Base-by-base conservation (phyloP, 148 eudicot genomes). In the Linanthus parryae region DNA sequence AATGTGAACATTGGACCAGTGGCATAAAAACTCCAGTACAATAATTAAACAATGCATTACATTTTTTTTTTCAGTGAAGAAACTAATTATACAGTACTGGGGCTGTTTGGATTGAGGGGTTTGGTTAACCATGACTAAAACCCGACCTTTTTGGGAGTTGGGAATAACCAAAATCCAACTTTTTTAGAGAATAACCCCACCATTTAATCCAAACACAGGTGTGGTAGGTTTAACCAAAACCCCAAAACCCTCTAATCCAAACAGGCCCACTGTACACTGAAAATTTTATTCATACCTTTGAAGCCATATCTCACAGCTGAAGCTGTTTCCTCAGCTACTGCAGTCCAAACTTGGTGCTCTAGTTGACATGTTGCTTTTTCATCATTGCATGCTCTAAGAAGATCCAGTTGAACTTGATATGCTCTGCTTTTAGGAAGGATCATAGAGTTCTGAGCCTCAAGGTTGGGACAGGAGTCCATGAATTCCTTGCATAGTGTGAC, bases 301-400 rank as follows among this genome's bases (percentile, higher is more conserved):
- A 92, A 88, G 24, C 91, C 99, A 58, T 92, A 88, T 78, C 91
- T 75, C 39, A 92, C 99, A 44, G 99, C 95, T 46, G 85, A 75
- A 69, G 99, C 95, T 4, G 99, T 92, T 72, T 92, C 99, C 49
- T 79, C 95, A 43, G 99, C 85, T 61, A 92, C 96, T 28, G 99
- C 83, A 69, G 74, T 84, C 99, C 99, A 92, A 62, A 92, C 82
- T 72, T 80, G 75, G 52, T 61, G 77, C 65, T 92, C 95, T 53
- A 82, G 55, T 58, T 69, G 83, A 48, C 59, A 55, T 26, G 90
- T 95, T 54, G 63, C 22, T 39, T 48, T 17, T 63, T 76, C 88
- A 67, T 76, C 77, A 37, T 62, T 48, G 61, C 95, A 88, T 41
- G 82, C 81, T 56, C 76, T 83, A 51, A 82, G 85, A 68, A 92